These are phyloP conservation scores for Calonectria crousiana DNA, from an alignment of 2,329 filamentous ascomycete species.

Conservation along the genomic window DNA sequence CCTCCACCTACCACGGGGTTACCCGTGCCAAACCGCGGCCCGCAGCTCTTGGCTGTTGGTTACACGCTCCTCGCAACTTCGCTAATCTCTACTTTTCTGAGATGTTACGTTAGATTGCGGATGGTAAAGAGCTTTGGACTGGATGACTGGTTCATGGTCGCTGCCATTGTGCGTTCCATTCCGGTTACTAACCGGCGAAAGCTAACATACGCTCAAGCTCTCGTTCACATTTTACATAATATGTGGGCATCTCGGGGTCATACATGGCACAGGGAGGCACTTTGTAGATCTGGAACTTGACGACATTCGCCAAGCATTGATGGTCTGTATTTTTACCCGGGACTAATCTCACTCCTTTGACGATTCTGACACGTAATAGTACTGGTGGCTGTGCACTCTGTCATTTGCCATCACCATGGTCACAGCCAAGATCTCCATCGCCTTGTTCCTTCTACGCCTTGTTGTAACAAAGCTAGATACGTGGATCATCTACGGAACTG, in stretches of 20 bases:
- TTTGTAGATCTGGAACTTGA: background rate
- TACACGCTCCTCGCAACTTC: background rate
- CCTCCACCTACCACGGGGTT: background rate
- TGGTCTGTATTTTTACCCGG: background rate
- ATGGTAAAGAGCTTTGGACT: background rate
- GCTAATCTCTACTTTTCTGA: background rate
- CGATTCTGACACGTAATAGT: background rate
- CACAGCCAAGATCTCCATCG: background rate
- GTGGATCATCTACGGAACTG: background rate
- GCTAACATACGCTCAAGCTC: background rate
- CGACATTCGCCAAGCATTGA: background rate
- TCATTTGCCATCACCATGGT: background rate
- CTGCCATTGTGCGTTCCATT: background rate
- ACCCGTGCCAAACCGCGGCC: background rate
- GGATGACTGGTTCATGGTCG: background rate
- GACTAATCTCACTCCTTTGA: background rate
- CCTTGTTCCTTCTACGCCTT: background rate
- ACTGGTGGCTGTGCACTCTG: background rate
- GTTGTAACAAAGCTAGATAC: background rate
- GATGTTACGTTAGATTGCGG: background rate
- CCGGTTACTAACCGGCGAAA: background rate
- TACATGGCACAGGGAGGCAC: background rate
- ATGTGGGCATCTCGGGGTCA: background rate
- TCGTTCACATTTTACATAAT: background rate
- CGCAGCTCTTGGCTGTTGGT: background rate